Conservation (phyloP, 78 protist genomes). For the Dictyostelium citrinum region DNA sequence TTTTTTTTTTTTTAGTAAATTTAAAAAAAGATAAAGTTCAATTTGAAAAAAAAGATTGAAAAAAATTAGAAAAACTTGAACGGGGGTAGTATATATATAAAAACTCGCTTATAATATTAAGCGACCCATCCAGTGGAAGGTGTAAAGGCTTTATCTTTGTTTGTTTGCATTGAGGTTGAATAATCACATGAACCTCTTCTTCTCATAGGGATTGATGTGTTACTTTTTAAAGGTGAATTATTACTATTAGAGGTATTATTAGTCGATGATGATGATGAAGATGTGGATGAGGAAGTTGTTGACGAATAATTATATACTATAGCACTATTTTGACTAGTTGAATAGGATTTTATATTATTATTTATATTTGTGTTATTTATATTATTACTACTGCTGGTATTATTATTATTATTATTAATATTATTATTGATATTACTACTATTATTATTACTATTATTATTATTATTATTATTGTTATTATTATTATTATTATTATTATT, state of each 20-base stretch:
- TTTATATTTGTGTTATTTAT: neutral
- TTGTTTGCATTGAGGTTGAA: neutral
- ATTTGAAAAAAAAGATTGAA: neutral
- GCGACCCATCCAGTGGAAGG: slow-evolving; percentile 70
- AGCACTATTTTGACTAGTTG: neutral
- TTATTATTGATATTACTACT: neutral
- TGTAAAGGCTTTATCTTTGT: neutral
- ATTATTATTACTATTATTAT: neutral
- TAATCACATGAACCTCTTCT: slow-evolving; percentile 75
- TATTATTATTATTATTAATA: neutral
- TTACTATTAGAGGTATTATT: neutral
- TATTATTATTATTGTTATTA: neutral
- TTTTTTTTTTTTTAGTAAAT: neutral
- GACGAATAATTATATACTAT: neutral
- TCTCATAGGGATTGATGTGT: slow-evolving; percentile 13
- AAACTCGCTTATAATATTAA: neutral
- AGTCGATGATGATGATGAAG: neutral
- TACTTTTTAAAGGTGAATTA: slow-evolving; percentile 5
- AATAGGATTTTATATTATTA: neutral
- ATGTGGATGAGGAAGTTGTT: neutral
- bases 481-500: neutral
- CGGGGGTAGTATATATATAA: neutral
- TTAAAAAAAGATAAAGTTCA: neutral
- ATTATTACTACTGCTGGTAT: neutral
- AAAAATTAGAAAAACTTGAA: neutral